phyloP scores from a whole-genome alignment of 176 grass and related monocot genomes.

The Thalia dealbata region DNA sequence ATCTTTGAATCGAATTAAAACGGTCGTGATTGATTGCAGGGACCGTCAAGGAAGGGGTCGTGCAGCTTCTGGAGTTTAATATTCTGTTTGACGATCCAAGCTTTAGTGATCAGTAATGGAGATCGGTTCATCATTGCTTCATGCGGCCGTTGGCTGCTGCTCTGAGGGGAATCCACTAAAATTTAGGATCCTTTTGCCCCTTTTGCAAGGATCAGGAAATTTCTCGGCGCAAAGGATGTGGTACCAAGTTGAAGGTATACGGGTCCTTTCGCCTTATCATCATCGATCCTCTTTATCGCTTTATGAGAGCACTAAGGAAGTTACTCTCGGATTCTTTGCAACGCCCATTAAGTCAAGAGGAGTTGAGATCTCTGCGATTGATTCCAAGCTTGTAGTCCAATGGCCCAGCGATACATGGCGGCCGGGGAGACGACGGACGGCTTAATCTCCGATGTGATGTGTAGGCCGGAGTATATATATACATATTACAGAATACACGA shows the following conservation, averaged over 20 bases:
- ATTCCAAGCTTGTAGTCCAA: background rate
- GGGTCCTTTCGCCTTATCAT: background rate
- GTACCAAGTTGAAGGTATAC: conserved; percentile 21
- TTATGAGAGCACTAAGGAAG: background rate
- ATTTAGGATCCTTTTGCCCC: background rate
- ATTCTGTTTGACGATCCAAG: conserved; percentile 43
- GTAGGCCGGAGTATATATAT: too few relatives aligned
- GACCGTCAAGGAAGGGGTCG: conserved; percentile 30
- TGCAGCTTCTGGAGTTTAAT: conserved; percentile 27
- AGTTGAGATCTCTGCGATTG: background rate
- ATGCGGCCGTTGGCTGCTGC: too few relatives aligned
- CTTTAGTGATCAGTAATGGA: conserved; percentile 27
- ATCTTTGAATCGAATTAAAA: background rate
- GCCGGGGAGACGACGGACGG: too few relatives aligned
- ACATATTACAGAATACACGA: too few relatives aligned
- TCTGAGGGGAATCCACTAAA: background rate
- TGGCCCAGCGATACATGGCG: background rate
- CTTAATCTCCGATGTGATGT: too few relatives aligned
- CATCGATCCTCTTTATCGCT: background rate
- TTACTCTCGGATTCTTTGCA: background rate
- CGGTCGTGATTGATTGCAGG: conserved; percentile 28
- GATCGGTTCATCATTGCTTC: background rate
- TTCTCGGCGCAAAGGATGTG: background rate
- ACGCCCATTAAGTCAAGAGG: background rate
- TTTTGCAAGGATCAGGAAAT: background rate